A percentile compares a stretch with the other conserved stretches of the same genome.
Evolutionary conservation across 2,329 filamentous ascomycete genomes (phyloP).

Genomic region (Trichoderma lentiforme): DNA sequence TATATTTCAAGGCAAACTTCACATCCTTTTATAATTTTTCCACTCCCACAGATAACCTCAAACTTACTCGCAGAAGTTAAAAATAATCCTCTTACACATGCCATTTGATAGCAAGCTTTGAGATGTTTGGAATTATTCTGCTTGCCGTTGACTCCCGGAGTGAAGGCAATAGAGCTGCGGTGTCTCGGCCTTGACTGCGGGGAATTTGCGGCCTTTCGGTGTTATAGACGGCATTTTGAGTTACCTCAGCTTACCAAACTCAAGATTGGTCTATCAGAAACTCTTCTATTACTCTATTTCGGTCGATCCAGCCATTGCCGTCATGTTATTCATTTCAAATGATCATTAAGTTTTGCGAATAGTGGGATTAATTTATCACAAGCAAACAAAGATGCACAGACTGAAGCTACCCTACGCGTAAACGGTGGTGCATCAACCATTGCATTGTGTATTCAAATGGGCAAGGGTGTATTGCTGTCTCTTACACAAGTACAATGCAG

Average conservation of each 20-base stretch:
- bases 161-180: neutral
- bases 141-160: neutral
- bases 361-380: neutral
- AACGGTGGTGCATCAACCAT: neutral
- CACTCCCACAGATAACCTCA: neutral
- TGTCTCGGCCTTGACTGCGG: neutral
- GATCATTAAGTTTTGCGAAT: too few relatives aligned
- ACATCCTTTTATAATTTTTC: neutral
- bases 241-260: neutral
- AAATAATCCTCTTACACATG: neutral
- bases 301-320: neutral
- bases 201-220: neutral
- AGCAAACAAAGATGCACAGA: neutral
- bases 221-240: neutral
- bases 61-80: neutral
- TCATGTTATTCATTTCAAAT: neutral
- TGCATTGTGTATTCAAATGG: too few relatives aligned
- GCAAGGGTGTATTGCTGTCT: neutral
- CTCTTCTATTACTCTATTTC: neutral
- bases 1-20: rapidly evolving
- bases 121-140: neutral
- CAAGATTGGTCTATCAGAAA: neutral
- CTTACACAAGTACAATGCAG: neutral
- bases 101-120: neutral
- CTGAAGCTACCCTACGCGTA: neutral